Base-by-base conservation (phyloP, 306 rosid species). In the Medicago arabica region DNA sequence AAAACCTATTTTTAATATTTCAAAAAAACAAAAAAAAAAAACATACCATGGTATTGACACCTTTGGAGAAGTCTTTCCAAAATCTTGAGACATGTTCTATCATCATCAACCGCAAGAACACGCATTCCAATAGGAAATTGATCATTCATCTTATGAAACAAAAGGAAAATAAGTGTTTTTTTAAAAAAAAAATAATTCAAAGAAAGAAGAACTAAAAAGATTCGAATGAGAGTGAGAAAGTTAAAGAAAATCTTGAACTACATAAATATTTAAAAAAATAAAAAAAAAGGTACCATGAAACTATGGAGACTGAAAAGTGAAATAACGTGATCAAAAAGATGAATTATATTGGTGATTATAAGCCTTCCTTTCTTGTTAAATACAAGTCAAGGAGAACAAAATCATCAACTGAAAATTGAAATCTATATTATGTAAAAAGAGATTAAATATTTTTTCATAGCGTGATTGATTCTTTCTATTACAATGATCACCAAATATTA, bases 51-150 rank as follows among this genome's bases (percentile, higher is more conserved):
- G 77, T 96, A 96, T 54, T 90, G 86, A 87, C 98, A 92, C 71
- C 85, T 87, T 34, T 86, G 91, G 17, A 96, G 97, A 67, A 89
- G 81, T 74, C 78, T 81, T 77, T 92, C 96, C 85, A 96, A 84
- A 74, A 96, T 58, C 80, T 38, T 38, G 71, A 92, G 97, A 59
- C 98, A 92, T 18, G 91, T 90, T 77, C 88, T 86, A 40, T 96
- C 97, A 71, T 96, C 99, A 9, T 96, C 99, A 66, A 96, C 99
- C 1, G 97, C 97, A 47, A 96, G 97, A 41, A 96, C 92, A 54
- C 92, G 90, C 99, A 96, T 86, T 80, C 99, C 99, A 14, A 81
- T n/a, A 5, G 98, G 99, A 80, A 92, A 96, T 23, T 88, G 86
- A 34, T 86, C 94, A 11, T 79, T 96, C 75, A 40, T 62, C 46